Conservation (phyloP, 768 basidiomycete species). For the Suillus subaureus region DNA sequence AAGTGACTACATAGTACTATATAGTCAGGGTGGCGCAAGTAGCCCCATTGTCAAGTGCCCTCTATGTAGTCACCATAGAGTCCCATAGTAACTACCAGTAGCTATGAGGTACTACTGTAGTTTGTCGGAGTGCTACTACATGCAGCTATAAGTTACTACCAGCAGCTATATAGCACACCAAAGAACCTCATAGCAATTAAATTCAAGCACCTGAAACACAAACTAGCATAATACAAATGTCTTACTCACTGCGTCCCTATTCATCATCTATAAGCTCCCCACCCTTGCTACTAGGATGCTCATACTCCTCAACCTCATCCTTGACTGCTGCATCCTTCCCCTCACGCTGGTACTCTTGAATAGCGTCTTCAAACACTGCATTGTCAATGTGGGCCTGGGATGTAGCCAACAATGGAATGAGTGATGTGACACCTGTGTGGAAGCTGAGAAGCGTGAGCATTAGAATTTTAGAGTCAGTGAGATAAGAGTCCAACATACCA, state of each 20-base stretch:
- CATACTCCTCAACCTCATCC: not conserved
- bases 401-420: not conserved
- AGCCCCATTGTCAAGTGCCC: not conserved
- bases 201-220: not conserved
- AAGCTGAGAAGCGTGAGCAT: not conserved
- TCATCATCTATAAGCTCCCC: not conserved
- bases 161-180: not conserved
- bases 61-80: too few relatives aligned
- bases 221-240: not conserved
- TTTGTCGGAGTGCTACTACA: not conserved
- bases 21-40: not conserved
- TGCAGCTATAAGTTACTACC: not conserved
- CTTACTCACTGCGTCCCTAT: not conserved
- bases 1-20: too few relatives aligned
- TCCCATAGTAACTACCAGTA: not conserved
- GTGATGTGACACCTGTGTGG: not conserved
- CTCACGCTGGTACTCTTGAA: not conserved
- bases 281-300: not conserved
- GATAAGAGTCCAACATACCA: constrained; percentile 2
- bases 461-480: not conserved
- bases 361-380: not conserved
- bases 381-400: not conserved
- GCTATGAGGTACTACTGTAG: not conserved
- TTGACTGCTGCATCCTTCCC: not conserved
- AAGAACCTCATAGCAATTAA: not conserved